phyloP scores from a whole-genome alignment of 139 green algal genomes.

The Zygnema cylindricum region DNA sequence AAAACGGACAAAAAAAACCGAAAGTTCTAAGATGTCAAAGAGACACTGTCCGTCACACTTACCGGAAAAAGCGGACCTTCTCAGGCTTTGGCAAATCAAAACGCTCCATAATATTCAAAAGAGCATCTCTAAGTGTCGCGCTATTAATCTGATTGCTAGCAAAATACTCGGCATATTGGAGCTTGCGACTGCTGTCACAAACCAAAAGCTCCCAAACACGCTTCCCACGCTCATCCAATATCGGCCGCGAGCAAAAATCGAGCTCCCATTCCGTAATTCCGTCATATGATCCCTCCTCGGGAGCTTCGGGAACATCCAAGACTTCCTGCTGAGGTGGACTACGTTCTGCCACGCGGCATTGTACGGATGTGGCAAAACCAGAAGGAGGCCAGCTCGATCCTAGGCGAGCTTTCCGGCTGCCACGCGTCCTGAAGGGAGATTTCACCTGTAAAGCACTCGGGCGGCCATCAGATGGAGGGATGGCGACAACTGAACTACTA shows the following conservation, averaged over 20 bases:
- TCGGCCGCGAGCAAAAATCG: slow-evolving; percentile 95
- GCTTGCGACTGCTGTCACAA: slow-evolving; percentile 80
- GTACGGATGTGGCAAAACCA: not conserved
- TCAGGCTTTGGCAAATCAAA: slow-evolving; percentile 75
- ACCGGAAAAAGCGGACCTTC: slow-evolving; percentile 89
- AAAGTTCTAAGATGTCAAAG: no score
- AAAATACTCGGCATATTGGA: slow-evolving; percentile 92
- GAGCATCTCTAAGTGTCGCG: slow-evolving; percentile 66
- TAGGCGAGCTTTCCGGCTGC: not conserved
- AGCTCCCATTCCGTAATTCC: slow-evolving; percentile 82
- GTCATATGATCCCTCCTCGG: not conserved
- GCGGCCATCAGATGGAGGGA: no score
- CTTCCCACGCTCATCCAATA: slow-evolving; percentile 95
- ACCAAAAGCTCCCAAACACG: slow-evolving; percentile 99
- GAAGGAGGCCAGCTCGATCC: not conserved
- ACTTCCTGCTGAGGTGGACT: not conserved
- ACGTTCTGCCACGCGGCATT: not conserved
- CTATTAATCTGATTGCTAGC: slow-evolving; percentile 99
- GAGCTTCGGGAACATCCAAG: not conserved
- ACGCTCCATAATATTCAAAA: slow-evolving; percentile 78
- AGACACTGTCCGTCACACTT: not conserved
- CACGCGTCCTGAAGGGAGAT: no score
- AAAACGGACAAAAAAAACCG: no score
- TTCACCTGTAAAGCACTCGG: not conserved
- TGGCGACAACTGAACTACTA: not conserved